These are phyloP conservation scores for Fraxinus floribunda DNA, from an alignment of 305 asterid genomes.

Conservation along the genomic window DNA sequence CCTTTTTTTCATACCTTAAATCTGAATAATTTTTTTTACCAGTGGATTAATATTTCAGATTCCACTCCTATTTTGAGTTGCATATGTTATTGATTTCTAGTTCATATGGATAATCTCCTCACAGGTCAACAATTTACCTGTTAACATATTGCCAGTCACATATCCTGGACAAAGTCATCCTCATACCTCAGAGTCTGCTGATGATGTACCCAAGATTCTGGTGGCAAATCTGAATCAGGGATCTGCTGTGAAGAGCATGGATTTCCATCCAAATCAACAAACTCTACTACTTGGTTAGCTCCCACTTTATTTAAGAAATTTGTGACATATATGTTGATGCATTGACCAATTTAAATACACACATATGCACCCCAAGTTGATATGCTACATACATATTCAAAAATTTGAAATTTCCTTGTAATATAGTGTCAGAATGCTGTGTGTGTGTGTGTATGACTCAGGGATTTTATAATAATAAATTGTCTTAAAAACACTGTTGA, in stretches of 20 bases:
- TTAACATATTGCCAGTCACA: not conserved
- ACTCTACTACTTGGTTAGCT: conserved; percentile 43
- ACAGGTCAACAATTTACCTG: not conserved
- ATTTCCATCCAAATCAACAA: conserved; percentile 44
- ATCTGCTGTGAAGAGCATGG: conserved; percentile 66
- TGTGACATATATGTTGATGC: not conserved
- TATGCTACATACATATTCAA: not conserved
- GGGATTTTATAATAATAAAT: not conserved
- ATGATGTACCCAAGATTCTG: conserved; percentile 36
- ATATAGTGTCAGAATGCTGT: not conserved
- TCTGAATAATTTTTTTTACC: conserved; percentile 8
- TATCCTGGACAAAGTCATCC: not conserved
- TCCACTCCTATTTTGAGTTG: conserved; percentile 16
- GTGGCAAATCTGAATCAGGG: conserved; percentile 56
- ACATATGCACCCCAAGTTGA: not conserved
- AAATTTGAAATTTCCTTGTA: conserved; percentile 1
- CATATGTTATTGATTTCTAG: not conserved
- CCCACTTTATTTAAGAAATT: not conserved
- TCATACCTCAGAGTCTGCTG: conserved; percentile 10
- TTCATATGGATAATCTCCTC: not conserved
- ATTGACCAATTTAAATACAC: not conserved
- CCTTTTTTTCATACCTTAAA: not conserved
- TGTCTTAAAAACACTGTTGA: not conserved
- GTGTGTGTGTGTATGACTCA: not conserved
- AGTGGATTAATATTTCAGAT: not conserved